A percentile compares a stretch with the other conserved stretches of the same genome.
Evolutionary conservation across 805 yeast genomes (phyloP).

Genomic region (Jamesozyma jinghongensis): DNA sequence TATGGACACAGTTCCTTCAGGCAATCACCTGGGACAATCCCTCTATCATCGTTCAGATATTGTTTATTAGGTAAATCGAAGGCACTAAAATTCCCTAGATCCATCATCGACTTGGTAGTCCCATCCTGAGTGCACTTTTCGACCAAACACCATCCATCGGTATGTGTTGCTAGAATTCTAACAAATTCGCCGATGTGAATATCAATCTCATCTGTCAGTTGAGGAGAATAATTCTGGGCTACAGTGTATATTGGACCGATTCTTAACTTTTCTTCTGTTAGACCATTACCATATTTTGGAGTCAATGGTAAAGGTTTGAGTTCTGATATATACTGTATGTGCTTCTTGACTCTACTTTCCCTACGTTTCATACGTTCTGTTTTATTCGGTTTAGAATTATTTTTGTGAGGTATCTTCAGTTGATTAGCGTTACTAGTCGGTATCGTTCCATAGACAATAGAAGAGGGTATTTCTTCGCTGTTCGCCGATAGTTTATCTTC

Average conservation of each 20-base stretch:
- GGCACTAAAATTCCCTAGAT: conserved; percentile 1
- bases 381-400: no score
- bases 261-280: conserved; percentile 1
- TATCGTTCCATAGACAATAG: conserved; percentile 13
- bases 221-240: conserved; percentile 21
- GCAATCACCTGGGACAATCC: conserved; percentile 35
- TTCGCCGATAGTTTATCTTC: not conserved
- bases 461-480: not conserved
- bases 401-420: no score
- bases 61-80: conserved; percentile 13
- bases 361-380: no score
- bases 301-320: conserved; percentile 19
- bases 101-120: conserved; percentile 2
- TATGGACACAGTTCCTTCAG: conserved; percentile 9
- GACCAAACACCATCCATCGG: conserved; percentile 39
- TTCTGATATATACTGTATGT: no score
- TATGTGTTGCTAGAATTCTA: conserved; percentile 32
- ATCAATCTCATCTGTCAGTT: conserved; percentile 32
- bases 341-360: no score
- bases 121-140: conserved; percentile 30
- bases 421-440: not conserved
- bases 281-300: conserved; percentile 4
- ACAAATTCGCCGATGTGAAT: conserved; percentile 28
- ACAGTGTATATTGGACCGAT: conserved; percentile 16
- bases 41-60: conserved; percentile 33